Evolutionary conservation across 2,329 filamentous ascomycete species (phyloP).

Genomic region (Trichoderma afroharzianum): DNA sequence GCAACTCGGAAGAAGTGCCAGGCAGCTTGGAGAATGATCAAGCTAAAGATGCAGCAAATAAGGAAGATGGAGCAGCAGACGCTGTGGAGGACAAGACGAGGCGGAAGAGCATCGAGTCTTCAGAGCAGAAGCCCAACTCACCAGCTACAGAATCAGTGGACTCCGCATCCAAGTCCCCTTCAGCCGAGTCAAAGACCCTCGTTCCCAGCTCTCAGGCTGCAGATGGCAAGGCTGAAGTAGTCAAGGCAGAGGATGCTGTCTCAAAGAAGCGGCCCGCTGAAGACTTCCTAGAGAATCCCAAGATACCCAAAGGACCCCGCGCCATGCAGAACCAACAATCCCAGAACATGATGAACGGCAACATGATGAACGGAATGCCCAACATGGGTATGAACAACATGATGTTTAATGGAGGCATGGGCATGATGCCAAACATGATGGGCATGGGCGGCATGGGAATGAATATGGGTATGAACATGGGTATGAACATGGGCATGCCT

Average conservation of each 20-base stretch:
- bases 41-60: constrained; percentile 40
- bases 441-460: constrained; percentile 32
- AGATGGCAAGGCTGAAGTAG: constrained; percentile 33
- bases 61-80: constrained; percentile 40
- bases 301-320: constrained; percentile 62
- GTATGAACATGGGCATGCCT: constrained; percentile 31
- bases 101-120: constrained; percentile 22
- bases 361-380: constrained; percentile 46
- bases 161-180: constrained; percentile 26
- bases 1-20: constrained; percentile 19
- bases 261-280: constrained; percentile 82
- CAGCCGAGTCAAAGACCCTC: constrained; percentile 30
- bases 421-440: constrained; percentile 35
- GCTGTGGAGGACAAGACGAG: constrained; percentile 20
- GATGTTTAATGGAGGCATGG: constrained; percentile 35
- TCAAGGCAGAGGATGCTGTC: constrained; percentile 32
- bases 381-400: constrained; percentile 38
- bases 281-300: constrained; percentile 61
- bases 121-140: constrained; percentile 36
- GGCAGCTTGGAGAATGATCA: constrained; percentile 23
- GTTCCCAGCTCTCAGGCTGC: constrained; percentile 32
- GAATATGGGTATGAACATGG: constrained; percentile 24
- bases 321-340: constrained; percentile 58
- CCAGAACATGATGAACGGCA: constrained; percentile 40
- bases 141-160: constrained; percentile 24